Evolutionary conservation across 225 moss, liverwort and hornwort species (phyloP), one percentile per base, ranked within the genome.

Genomic region (Ulota crispa): DNA sequence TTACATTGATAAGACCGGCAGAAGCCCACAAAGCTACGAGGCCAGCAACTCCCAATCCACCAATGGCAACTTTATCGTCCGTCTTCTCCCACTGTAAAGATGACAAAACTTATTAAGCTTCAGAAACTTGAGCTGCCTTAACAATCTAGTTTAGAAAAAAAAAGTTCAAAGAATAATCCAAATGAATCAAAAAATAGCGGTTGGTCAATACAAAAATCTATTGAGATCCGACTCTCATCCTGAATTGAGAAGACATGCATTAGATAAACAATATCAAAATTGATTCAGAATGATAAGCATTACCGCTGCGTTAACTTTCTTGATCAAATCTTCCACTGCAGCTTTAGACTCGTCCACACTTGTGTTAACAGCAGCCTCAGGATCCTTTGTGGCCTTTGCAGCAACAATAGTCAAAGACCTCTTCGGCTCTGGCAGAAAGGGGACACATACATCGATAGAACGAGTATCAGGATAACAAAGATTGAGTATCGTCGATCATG

Each of bases 31-130:
- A 68, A 36, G 81, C 59, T 71, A 97, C 85, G 6, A 97, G 81
- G 43, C 85, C 94, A 68, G 90, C 86, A 70, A 93, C 75, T 82
- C 92, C 97, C 82, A 97, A 79, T 43, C 92, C 90, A 57, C 85
- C 77, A 74, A 97, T 92, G 34, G 97, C 95, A 27, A 94, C 61
- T 87, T 97, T 97, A 88, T 97, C 97, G 45, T 97, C 97, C 13
- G 92, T 83, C 81, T 97, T 97, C 72, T 87, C 89, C 97, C 97
- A 97, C 96, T 96, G 91, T 59, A 81, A 72, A 47, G 56, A 79
- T 14, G 62, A 67, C 36, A 42, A 31, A 71, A 61, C 16, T 61
- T 16, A 39, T 7, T 20, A 67, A 20, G 42, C 26, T 62, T 21
- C 8, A 19, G 45, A 21, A 71, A 23, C 30, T 26, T 26, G 3